Conservation (phyloP, 2,329 filamentous ascomycete species). For the Trichoderma atroviride region DNA sequence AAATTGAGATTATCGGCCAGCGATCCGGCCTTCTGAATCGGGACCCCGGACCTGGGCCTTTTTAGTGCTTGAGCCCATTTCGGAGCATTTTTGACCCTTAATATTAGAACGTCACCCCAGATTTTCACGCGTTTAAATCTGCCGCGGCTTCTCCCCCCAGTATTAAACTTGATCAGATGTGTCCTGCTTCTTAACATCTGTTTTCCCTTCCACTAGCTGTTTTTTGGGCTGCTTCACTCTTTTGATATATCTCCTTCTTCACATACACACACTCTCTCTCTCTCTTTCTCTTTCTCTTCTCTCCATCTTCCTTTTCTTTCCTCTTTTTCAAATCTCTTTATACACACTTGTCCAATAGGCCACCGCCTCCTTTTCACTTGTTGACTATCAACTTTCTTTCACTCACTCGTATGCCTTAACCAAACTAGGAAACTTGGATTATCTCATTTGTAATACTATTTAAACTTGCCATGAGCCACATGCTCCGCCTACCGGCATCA, state of each 20-base stretch:
- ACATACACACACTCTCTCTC: not conserved
- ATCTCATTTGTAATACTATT: not conserved
- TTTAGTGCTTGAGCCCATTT: not conserved
- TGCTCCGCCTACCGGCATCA: conserved; percentile 40
- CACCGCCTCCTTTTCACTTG: not conserved
- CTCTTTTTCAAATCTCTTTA: not conserved
- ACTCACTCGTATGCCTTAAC: not conserved
- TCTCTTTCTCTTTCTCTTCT: not conserved
- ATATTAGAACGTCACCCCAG: conserved; percentile 11
- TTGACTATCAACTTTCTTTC: not conserved
- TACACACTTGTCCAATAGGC: not conserved
- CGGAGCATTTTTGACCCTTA: conserved; percentile 13
- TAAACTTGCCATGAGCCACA: conserved; percentile 10
- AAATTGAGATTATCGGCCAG: not conserved
- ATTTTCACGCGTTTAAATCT: conserved; percentile 7
- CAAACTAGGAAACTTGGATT: too few relatives aligned
- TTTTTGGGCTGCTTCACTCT: not conserved
- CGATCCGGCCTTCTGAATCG: conserved; percentile 3
- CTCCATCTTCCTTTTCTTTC: not conserved
- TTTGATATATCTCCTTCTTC: not conserved
- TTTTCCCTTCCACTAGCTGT: not conserved
- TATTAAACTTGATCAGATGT: not conserved
- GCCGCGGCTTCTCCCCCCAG: not conserved
- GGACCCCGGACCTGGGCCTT: not conserved
- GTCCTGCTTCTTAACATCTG: not conserved